A percentile compares a stretch with the other conserved stretches of the same genome.
These are phyloP conservation scores for Dothideomycetes sp. DNA, from an alignment of 2,329 filamentous ascomycete genomes.

Conservation along the genomic window DNA sequence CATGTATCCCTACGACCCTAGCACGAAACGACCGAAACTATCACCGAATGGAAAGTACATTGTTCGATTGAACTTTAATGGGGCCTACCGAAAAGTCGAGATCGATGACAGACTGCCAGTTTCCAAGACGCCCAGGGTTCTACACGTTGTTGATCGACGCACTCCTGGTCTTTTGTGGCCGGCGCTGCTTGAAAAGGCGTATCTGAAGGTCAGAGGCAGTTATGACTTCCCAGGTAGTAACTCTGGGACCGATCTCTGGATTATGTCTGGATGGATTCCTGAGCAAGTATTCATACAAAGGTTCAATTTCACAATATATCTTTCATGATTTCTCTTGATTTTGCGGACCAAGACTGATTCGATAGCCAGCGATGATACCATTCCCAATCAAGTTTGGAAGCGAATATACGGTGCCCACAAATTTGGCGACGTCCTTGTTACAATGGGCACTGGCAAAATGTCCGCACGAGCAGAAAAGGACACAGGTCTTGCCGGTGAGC, in stretches of 20 bases:
- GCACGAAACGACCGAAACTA: conserved; percentile 44
- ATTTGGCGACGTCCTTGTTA: conserved; percentile 73
- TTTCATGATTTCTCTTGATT: too few species aligned
- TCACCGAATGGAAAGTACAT: conserved; percentile 83
- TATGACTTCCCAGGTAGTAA: conserved; percentile 98
- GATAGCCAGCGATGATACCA: conserved; percentile 64
- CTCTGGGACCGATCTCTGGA: conserved; percentile 87
- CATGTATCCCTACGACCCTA: conserved; percentile 63
- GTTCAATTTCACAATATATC: conserved; percentile 27
- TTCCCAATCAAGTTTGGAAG: conserved; percentile 65
- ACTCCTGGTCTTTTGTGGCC: conserved; percentile 83
- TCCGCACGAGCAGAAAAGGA: conserved; percentile 65
- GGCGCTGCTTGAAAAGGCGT: conserved; percentile 88
- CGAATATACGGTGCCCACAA: conserved; percentile 65
- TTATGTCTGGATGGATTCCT: conserved; percentile 90
- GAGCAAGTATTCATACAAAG: conserved; percentile 87
- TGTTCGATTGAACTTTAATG: conserved; percentile 90
- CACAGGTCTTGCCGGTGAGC: conserved; percentile 74
- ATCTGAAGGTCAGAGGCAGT: conserved; percentile 85
- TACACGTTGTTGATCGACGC: conserved; percentile 79
- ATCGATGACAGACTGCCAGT: conserved; percentile 82
- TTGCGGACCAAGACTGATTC: too few species aligned
- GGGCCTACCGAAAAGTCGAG: conserved; percentile 73
- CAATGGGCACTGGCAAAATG: conserved; percentile 79
- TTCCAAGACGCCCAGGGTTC: conserved; percentile 60